Evolutionary conservation across 306 rosid species (phyloP), one percentile per base, ranked within the genome.

Genomic region (Boehmeria nivea): DNA sequence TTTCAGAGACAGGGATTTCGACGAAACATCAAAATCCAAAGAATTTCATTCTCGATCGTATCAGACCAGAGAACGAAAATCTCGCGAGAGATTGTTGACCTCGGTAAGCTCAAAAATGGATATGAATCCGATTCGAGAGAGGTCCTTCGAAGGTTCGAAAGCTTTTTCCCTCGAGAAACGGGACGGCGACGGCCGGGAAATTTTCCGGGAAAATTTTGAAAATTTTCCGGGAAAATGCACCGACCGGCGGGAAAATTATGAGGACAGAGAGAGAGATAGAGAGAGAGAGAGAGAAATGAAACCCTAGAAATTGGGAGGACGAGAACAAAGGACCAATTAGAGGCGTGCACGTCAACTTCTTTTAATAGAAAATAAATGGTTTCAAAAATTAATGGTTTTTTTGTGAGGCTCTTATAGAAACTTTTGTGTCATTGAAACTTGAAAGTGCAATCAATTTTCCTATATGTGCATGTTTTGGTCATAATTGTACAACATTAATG

Each of bases 181-280:
- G 28, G 44, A 19, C 14, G 23, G 64, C n/a, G 53, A 51, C 46
- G 74, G 85, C 66, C 84, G 81, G 76, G 56, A 66, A 38, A 53
- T 51, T 46, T 12, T 36, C 43, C 70, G 71, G 72, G 47, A 70
- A 63, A 60, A 27, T 2, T 40, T 54, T 31, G 2, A 23, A 42
- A 33, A 37, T 59, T 44, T 51, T 66, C 72, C 90, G 79, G 77
- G 71, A 27, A 55, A 60, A 54, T 57, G 27, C 82, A 65, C 83
- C 87, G 76, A 76, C 90, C 96, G 75, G 72, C 61, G 64, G 65
- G 58, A 23, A 53, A 43, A 67, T 37, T 54, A 48, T 12, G 34
- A 13, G 4, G 51, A 26, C 22, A 19, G 18, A 23, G 27, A n/a
- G 60, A 20, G 57, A 42, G 11, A 39, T 9, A 16, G 5, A 24